Base-by-base conservation (phyloP, 345 rosid species). In the Syzygium aromaticum region DNA sequence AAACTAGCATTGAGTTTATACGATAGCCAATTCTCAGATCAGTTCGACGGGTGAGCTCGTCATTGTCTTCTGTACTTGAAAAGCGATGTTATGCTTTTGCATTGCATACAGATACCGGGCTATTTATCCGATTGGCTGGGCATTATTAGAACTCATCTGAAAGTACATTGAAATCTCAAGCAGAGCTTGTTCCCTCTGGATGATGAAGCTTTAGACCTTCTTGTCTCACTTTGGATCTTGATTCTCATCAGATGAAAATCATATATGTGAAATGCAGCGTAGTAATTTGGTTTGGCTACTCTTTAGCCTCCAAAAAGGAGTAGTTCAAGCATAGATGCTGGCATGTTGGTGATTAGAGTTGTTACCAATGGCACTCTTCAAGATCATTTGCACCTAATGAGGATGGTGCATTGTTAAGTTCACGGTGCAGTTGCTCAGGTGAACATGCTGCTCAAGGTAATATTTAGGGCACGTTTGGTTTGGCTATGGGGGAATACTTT, bases 41-140 rank as follows among this genome's bases (percentile, higher is more conserved):
- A 73, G 80, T 73, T 38, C 7, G 2, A 73, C 7, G 6, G 49
- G 27, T 3, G 49, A 38, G 49, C 49, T 73, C 0, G 15, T 0
- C 49, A 5, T 0, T 4, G 80, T 73, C 80, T 33, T 73, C 14
- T 73, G 2, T 10, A 5, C 46, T 73, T 17, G 6, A 9, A 61
- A 61, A 38, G 7, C 40, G 3, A 33, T 73, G 15, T 38, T 1
- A 73, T 73, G 80, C 49, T 73, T 33, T 73, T 73, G 80, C 49
- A 73, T 73, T 38, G 49, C 14, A 33, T 73, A 38, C 80, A 73
- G 27, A 33, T 73, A 19, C 49, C 52, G 94, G 63, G 94, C 95
- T 0, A 95, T 94, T 6, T 95, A 95, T 88, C 86, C 95, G 56
- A 90, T 96, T 8, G 97, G 98, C 49, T 73, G 80, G 80, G 80